Evolutionary conservation across 2,329 filamentous ascomycete genomes (phyloP), one percentile per base, ranked within the genome.

Genomic region (Leptodontidium sp.): DNA sequence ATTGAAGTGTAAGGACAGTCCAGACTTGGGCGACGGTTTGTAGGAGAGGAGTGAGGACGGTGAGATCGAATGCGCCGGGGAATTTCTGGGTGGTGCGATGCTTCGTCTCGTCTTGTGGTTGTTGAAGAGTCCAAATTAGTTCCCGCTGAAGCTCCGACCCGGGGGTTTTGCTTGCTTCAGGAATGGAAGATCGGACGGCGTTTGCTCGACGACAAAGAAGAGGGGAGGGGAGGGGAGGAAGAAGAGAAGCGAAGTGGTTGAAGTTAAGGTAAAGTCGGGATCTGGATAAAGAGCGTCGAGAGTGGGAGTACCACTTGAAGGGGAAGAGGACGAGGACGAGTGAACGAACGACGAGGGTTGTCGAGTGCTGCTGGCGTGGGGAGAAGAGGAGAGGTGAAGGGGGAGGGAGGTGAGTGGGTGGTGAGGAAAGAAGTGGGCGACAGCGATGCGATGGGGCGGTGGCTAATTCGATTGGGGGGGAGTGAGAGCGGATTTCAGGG

Each of bases 241-340:
- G 38, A 57, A 43, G 29, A 11, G 12, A 26, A 65, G 35, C 6
- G 17, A 40, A 62, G 21, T 49, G 9, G 55, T 35, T 40, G 55
- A 35, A 40, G 55, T 21, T 21, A 15, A 49, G 62, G 52, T 29
- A n/a, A 45, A 24, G 35, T 57, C 49, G 38, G 38, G 21, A 11
- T n/a, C 24, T 45, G 40, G 52, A 65, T 45, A 65, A 65, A 65
- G 62, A 61, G 57, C 57, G 57, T 61, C 29, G 57, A 29, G n/a
- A 47, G 57, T 45, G 26, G 57, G 5, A 12, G 6, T 26, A 29
- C 53, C 29, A 57, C 17, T 38, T 32, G 53, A 55, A 35, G 52
- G 26, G 52, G 26, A 35, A 2, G 52, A 40, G 55, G 38, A 59
- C 14, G 53, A 58, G 49, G 24, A 49, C 47, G 45, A 63, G 61